phyloP scores from a whole-genome alignment of 1,284 basidiomycete genomes.

The Fereydounia khargensis region DNA sequence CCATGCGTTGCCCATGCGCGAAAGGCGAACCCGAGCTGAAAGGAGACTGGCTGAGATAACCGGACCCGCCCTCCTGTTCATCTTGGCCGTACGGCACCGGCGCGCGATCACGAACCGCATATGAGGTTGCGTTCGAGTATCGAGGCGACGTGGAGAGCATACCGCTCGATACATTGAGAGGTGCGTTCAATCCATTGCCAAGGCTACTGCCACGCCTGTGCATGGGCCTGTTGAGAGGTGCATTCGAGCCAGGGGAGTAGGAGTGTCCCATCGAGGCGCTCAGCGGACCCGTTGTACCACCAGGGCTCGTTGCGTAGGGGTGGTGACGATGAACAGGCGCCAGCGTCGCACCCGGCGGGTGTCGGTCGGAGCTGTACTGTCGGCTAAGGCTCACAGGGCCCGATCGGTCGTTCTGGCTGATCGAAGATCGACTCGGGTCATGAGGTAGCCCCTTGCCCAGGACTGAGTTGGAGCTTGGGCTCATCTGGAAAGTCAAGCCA shows the following conservation, averaged over 20 bases:
- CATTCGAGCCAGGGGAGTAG: slow-evolving; percentile 39
- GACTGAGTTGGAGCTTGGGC: slow-evolving; percentile 18
- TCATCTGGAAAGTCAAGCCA: slow-evolving; percentile 39
- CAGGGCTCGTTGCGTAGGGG: slow-evolving; percentile 38
- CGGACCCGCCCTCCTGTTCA: slow-evolving; percentile 8
- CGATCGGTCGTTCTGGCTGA: slow-evolving; percentile 8
- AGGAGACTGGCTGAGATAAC: slow-evolving; percentile 21
- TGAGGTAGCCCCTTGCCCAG: slow-evolving; percentile 24
- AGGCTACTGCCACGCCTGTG: slow-evolving; percentile 36
- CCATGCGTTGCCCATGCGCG: slow-evolving; percentile 11
- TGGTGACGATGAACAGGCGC: slow-evolving; percentile 33
- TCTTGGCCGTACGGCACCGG: slow-evolving; percentile 2
- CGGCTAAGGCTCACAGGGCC: slow-evolving; percentile 27
- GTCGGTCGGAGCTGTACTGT: slow-evolving; percentile 41
- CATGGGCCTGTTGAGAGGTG: slow-evolving; percentile 26
- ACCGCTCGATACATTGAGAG: slow-evolving; percentile 16
- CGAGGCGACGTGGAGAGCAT: slow-evolving; percentile 33
- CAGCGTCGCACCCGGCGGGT: slow-evolving; percentile 11
- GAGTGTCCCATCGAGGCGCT: slow-evolving; percentile 39
- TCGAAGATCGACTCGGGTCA: slow-evolving; percentile 20
- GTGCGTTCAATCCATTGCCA: slow-evolving; percentile 33
- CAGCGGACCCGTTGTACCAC: slow-evolving; percentile 29
- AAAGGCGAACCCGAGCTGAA: slow-evolving; percentile 27
- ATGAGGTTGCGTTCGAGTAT: slow-evolving; percentile 9
- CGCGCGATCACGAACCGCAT: no score